phyloP scores from a whole-genome alignment of 805 yeast species.

The Huiozyma naganishii region DNA sequence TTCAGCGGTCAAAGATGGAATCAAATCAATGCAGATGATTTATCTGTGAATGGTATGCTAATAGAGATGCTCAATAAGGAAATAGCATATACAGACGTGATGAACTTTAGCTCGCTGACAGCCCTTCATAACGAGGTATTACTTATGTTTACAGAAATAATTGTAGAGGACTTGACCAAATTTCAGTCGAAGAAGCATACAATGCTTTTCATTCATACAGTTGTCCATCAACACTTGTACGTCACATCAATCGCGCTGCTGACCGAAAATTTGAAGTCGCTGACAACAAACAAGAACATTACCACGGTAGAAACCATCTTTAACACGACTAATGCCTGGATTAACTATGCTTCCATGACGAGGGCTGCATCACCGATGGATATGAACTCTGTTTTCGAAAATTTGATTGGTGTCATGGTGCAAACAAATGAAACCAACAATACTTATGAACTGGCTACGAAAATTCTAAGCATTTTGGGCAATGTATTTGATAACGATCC shows the following conservation, averaged over 20 bases:
- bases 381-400: slow-evolving; percentile 20
- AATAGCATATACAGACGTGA: slow-evolving; percentile 17
- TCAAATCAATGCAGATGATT: slow-evolving; percentile 4
- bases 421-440: slow-evolving; percentile 16
- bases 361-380: slow-evolving; percentile 23
- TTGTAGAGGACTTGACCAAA: slow-evolving; percentile 27
- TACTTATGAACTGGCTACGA: slow-evolving; percentile 18
- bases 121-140: slow-evolving; percentile 15
- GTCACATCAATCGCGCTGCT: slow-evolving; percentile 25
- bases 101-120: slow-evolving; percentile 16
- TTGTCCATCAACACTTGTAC: slow-evolving; percentile 26
- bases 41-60: slow-evolving; percentile 2
- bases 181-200: slow-evolving; percentile 19
- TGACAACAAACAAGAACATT: slow-evolving; percentile 1
- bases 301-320: slow-evolving; percentile 17
- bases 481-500: slow-evolving; percentile 24
- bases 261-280: slow-evolving; percentile 15
- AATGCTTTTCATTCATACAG: slow-evolving; percentile 19
- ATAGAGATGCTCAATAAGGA: slow-evolving; percentile 8
- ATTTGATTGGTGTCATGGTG: slow-evolving; percentile 23
- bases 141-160: slow-evolving; percentile 22
- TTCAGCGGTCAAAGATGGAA: slow-evolving; percentile 8
- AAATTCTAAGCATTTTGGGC: slow-evolving; percentile 18
- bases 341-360: slow-evolving; percentile 22
- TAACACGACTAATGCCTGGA: slow-evolving; percentile 24